Evolutionary conservation across 768 basidiomycete genomes (phyloP), one percentile per base, ranked within the genome.

Genomic region (Podaxis rugospora): DNA sequence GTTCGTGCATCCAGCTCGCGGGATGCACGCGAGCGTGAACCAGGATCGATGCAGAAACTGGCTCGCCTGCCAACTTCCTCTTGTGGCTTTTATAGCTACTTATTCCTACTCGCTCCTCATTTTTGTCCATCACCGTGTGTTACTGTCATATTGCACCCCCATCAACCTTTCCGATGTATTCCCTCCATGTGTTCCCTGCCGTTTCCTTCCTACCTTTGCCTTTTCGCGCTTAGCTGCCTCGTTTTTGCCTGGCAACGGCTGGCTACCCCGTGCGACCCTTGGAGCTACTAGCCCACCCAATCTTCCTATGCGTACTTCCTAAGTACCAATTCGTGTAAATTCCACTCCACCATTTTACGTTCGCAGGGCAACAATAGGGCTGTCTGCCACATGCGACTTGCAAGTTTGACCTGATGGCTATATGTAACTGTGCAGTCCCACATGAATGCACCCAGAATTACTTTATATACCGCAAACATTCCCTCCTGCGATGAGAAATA

Each of bases 61-160:
- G 52, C 52, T 54, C 52, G 36, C 37, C 23, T 54, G 9, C 18
- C 57, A 50, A 16, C 39, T 72, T 67, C 75, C 72, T 66, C 66
- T 71, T 72, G 67, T 63, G 69, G 73, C 71, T 71, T 75, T 74
- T 76, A 76, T 77, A 76, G 63, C 68, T 67, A 25, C 6, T 42
- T 42, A 16, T 40, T 51, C 61, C 65, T 63, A 66, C 59, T 55
- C 47, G 60, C 57, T 36, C 25, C 36, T 27, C 55, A 57, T 68
- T 67, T 61, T 64, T 66, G 64, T 65, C 62, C 68, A 57, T 57
- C 56, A 57, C 28, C 55, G 46, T 57, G 46, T 49, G 35, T 21
- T n/a, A 42, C 16, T 46, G 42, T 56, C 44, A 56, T 53, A 53
- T 53, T 32, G 37, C 40, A 44, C 46, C 55, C 28, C 44, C 54